Conservation (phyloP, 257 asterid genomes). For the Capsicum baccatum region DNA sequence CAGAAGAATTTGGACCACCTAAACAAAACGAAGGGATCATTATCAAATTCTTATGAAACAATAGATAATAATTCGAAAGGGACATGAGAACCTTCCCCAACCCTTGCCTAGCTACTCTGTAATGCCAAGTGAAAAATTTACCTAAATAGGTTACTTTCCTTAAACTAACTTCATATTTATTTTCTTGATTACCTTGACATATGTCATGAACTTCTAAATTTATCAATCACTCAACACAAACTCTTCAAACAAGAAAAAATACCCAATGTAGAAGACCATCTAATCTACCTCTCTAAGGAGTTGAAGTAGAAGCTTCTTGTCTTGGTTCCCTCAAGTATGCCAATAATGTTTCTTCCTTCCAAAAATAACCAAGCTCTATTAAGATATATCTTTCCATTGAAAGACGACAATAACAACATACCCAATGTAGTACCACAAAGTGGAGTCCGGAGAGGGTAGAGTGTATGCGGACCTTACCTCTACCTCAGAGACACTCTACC, state of each 20-base stretch:
- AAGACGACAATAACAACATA: not conserved
- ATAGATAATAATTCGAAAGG: slow-evolving; percentile 39
- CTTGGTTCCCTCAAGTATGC: slow-evolving; percentile 94
- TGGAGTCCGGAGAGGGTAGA: too few species aligned
- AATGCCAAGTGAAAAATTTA: slow-evolving; percentile 35
- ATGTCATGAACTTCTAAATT: slow-evolving; percentile 35
- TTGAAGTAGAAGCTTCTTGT: slow-evolving; percentile 79
- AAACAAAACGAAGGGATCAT: slow-evolving; percentile 59
- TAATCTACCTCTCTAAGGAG: slow-evolving; percentile 47
- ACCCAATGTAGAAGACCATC: too few species aligned
- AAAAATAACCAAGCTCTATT: slow-evolving; percentile 35
- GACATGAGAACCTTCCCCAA: slow-evolving; percentile 29
- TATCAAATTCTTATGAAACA: slow-evolving; percentile 47
- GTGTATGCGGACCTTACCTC: too few species aligned
- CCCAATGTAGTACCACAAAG: too few species aligned
- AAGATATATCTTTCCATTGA: slow-evolving; percentile 14
- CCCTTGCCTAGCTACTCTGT: slow-evolving; percentile 43
- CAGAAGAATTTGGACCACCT: slow-evolving; percentile 51
- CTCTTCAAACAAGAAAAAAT: slow-evolving; percentile 45
- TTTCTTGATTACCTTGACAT: slow-evolving; percentile 22
- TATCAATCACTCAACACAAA: slow-evolving; percentile 69
- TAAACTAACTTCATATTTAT: slow-evolving; percentile 44
- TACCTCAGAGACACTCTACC: too few species aligned
- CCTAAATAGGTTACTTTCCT: slow-evolving; percentile 56
- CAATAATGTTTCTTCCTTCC: slow-evolving; percentile 93